Conservation (phyloP, 768 basidiomycete species). For the Agaricus subrufescens region DNA sequence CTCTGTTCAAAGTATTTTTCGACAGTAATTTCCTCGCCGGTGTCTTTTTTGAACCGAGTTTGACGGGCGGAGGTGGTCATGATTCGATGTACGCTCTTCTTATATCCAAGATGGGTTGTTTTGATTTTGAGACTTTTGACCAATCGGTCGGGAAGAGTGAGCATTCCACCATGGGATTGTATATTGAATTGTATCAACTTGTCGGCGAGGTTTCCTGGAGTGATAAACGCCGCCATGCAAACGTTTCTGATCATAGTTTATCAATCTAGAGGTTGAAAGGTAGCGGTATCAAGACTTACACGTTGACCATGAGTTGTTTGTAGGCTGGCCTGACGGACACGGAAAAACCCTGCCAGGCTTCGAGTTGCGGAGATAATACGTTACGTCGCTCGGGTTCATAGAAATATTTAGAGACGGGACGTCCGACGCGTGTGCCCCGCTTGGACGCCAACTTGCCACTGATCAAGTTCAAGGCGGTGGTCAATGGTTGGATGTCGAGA, state of each 20-base stretch:
- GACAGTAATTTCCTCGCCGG: slow-evolving; percentile 44
- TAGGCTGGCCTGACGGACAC: slow-evolving; percentile 41
- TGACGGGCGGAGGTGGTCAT: slow-evolving; percentile 15
- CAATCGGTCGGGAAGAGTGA: slow-evolving; percentile 39
- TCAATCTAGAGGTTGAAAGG: background rate
- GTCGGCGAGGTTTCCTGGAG: slow-evolving; percentile 55
- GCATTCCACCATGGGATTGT: slow-evolving; percentile 36
- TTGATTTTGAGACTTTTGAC: slow-evolving; percentile 51
- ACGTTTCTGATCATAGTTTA: slow-evolving; percentile 29
- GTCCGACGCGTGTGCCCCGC: slow-evolving; percentile 43
- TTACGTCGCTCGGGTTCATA: slow-evolving; percentile 16
- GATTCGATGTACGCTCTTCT: slow-evolving; percentile 29
- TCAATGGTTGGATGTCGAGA: slow-evolving; percentile 40
- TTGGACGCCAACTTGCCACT: slow-evolving; percentile 41
- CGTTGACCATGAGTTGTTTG: slow-evolving; percentile 46
- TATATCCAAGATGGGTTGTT: slow-evolving; percentile 50
- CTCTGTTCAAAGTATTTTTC: slow-evolving; percentile 57
- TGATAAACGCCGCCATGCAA: slow-evolving; percentile 51
- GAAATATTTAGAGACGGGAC: slow-evolving; percentile 41
- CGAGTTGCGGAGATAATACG: slow-evolving; percentile 24
- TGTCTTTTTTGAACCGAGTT: slow-evolving; percentile 20
- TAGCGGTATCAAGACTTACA: slow-evolving; percentile 22
- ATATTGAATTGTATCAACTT: slow-evolving; percentile 43
- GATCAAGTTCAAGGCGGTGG: slow-evolving; percentile 54
- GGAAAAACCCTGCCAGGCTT: slow-evolving; percentile 39